Evolutionary conservation across 2,329 filamentous ascomycete genomes (phyloP).

Genomic region (Curvularia hawaiiensis): DNA sequence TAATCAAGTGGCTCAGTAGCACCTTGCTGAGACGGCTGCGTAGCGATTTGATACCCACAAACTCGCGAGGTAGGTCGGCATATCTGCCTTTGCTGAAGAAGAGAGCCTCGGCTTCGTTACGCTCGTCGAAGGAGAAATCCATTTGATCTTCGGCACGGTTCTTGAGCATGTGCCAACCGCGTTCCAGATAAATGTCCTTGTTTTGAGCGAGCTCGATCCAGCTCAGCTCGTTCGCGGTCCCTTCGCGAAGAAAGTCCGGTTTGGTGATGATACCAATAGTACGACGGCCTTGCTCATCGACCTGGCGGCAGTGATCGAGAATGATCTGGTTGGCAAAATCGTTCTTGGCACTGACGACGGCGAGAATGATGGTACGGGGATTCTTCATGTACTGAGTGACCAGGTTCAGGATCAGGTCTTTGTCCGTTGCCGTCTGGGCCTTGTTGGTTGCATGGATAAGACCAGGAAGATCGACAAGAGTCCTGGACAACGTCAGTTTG

Average conservation of each 20-base stretch:
- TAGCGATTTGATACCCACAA: constrained; percentile 57
- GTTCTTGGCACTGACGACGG: constrained; percentile 47
- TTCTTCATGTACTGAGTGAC: constrained; percentile 37
- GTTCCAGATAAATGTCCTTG: constrained; percentile 47
- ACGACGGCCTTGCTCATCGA: constrained; percentile 54
- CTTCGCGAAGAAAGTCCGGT: constrained; percentile 52
- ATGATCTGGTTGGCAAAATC: constrained; percentile 64
- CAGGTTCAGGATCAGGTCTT: constrained; percentile 28
- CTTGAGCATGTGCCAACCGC: constrained; percentile 62
- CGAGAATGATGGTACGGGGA: constrained; percentile 37
- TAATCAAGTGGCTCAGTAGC: constrained; percentile 47
- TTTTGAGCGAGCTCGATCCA: constrained; percentile 51
- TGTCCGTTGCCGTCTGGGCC: constrained; percentile 29
- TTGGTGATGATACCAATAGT: constrained; percentile 66
- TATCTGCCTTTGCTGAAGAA: constrained; percentile 46
- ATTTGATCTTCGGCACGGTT: constrained; percentile 52
- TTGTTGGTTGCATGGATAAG: constrained; percentile 48
- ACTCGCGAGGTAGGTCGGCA: constrained; percentile 29
- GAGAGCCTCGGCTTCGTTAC: constrained; percentile 45
- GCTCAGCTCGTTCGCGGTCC: constrained; percentile 51
- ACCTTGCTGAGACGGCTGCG: constrained; percentile 58
- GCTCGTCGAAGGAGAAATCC: constrained; percentile 45
- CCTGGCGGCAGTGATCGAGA: constrained; percentile 53
- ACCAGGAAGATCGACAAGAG: constrained; percentile 54
- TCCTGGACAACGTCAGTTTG: constrained; percentile 38